A percentile compares a stretch with the other conserved stretches of the same genome.
phyloP scores from a whole-genome alignment of 108 stramenopile species.

The Nitzschia sp. region DNA sequence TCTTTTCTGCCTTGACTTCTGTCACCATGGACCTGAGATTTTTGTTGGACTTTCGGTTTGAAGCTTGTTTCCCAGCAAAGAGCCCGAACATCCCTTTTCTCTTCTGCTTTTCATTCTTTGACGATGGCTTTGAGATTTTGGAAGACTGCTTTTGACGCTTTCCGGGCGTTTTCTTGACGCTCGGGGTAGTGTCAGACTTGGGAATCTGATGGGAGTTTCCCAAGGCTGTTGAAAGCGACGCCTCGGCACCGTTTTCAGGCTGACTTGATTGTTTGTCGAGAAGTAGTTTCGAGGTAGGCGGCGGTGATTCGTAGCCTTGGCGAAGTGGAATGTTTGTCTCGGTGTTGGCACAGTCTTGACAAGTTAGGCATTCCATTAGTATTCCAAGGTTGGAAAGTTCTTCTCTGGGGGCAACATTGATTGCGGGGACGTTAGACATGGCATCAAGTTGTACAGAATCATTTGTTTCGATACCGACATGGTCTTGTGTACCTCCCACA shows the following conservation, averaged over 20 bases:
- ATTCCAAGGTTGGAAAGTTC: neutral
- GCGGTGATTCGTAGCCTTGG: neutral
- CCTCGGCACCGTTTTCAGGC: neutral
- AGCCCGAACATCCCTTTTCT: neutral
- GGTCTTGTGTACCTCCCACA: neutral
- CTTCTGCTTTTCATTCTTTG: neutral
- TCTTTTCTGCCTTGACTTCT: conserved; percentile 9
- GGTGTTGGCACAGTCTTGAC: neutral
- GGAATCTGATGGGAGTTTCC: neutral
- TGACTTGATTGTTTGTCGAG: neutral
- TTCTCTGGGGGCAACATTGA: neutral
- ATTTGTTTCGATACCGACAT: neutral
- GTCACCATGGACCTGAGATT: conserved; percentile 4
- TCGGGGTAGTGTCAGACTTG: neutral
- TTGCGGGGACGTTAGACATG: neutral
- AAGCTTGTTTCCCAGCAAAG: neutral
- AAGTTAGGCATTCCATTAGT: neutral
- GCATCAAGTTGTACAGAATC: neutral
- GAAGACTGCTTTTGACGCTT: no score
- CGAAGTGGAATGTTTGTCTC: neutral
- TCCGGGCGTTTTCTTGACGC: neutral
- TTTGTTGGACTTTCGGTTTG: neutral
- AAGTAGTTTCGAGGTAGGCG: neutral
- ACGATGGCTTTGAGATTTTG: neutral
- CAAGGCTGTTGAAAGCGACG: neutral